Base-by-base conservation (phyloP, 1,284 basidiomycete genomes). In the Apiotrichum gracile region DNA sequence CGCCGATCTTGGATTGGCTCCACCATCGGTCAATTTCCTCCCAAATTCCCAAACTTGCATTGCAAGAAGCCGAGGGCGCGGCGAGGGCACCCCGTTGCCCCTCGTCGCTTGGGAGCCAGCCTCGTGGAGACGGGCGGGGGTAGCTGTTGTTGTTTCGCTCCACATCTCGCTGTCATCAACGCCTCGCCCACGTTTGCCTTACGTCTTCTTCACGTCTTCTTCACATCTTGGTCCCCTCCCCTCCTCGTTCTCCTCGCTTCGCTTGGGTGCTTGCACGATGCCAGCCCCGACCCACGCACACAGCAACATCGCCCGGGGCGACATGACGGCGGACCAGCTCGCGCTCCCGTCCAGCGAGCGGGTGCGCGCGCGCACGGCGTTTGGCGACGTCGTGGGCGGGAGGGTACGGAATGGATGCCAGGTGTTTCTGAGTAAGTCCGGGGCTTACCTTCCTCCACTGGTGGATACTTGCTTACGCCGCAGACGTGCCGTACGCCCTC, bases 401-500 rank as follows among this genome's bases (percentile, higher is more conserved):
- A 51, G 61, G 5, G 57, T 62, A 5, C 52, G 53, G 49, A 67
- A 69, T 46, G 67, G 69, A 0, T 57, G 49, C 24, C 65, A 67
- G 25, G 67, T 68, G 13, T 71, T 68, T 29, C 60, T 71, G 24
- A 71, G 68, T 68, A 51, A 42, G 67, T 58, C n/a, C n/a, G n/a
- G n/a, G n/a, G n/a, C n/a, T n/a, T n/a, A n/a, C n/a, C n/a, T n/a
- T 9, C 37, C 8, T 31, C 27, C 24, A 5, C 13, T 24, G 22
- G 3, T 24, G 3, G 19, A 19, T 5, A 5, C 7, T 48, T 13
- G 31, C 53, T 48, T 22, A 56, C 51, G 7, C 45, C 2, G 7
- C 54, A 87, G 85, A 88, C 74, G 76, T 89, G 29, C 86, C 86
- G 0, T 88, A 86, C 64, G 85, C 82, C 2, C 68, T 84, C 22